These are phyloP conservation scores for Acephala macrosclerotiorum DNA, from an alignment of 2,329 filamentous ascomycete species.

Conservation along the genomic window DNA sequence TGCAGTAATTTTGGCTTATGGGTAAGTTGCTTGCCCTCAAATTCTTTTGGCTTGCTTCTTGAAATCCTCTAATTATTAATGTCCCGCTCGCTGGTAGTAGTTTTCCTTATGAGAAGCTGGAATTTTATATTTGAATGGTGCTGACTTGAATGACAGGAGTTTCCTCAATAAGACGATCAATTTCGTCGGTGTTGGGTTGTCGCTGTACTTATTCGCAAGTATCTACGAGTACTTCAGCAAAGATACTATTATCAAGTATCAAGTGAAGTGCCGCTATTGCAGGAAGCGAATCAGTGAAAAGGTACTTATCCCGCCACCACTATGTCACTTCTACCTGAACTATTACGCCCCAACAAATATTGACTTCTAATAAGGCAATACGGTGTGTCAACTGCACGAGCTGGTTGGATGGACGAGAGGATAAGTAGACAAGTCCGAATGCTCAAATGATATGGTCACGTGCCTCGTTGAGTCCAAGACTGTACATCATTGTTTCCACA, in stretches of 20 bases:
- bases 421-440: conserved; percentile 7
- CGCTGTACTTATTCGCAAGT: conserved; percentile 69
- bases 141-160: conserved; percentile 46
- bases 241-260: conserved; percentile 75
- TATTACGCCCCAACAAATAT: background rate
- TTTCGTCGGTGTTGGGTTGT: conserved; percentile 70
- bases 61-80: background rate
- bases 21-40: conserved; percentile 52
- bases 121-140: background rate
- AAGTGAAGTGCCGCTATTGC: conserved; percentile 73
- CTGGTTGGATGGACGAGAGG: conserved; percentile 56
- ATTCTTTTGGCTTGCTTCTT: background rate
- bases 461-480: background rate
- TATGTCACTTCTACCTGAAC: background rate
- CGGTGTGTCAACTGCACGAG: conserved; percentile 64
- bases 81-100: too few species aligned
- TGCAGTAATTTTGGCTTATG: conserved; percentile 76
- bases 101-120: background rate
- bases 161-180: conserved; percentile 72
- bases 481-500: background rate
- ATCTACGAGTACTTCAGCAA: conserved; percentile 65
- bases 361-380: conserved; percentile 45
- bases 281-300: conserved; percentile 68
- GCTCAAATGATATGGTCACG: background rate
- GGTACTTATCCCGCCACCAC: conserved; percentile 49